phyloP scores from a whole-genome alignment of 306 rosid species.

The Corylus heterophylla region DNA sequence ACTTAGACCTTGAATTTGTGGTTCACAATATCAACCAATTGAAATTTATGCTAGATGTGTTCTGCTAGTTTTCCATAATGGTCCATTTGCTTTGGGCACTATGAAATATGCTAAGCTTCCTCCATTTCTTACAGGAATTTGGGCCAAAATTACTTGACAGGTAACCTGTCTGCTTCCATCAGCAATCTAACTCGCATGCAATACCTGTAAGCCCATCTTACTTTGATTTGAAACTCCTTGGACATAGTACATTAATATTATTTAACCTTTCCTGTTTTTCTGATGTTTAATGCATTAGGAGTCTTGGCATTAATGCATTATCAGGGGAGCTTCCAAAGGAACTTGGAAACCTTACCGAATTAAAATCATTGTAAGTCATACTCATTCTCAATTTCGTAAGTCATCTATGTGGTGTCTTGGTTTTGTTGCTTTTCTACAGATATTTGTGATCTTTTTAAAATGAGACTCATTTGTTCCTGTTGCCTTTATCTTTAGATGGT shows the following conservation, averaged over 20 bases:
- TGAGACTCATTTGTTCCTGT: neutral
- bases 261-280: neutral
- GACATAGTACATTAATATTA: neutral
- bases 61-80: neutral
- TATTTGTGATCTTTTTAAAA: neutral
- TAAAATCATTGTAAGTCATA: constrained; percentile 49
- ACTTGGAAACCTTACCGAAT: constrained; percentile 54
- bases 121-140: constrained; percentile 46
- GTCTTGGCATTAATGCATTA: constrained; percentile 55
- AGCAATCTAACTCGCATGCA: constrained; percentile 68
- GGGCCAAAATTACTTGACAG: constrained; percentile 64
- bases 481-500: neutral
- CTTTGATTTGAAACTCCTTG: neutral
- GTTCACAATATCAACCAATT: neutral
- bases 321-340: constrained; percentile 81
- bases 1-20: neutral
- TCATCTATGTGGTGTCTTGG: neutral
- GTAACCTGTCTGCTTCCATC: constrained; percentile 60
- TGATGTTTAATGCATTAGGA: constrained; percentile 35
- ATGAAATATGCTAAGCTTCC: neutral
- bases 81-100: neutral
- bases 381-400: neutral
- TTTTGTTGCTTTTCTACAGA: neutral
- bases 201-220: constrained; percentile 50
- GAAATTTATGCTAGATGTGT: neutral